Percentiles rank a stretch among this genome's conserved stretches.
These are phyloP conservation scores for Chiua virens DNA, from an alignment of 768 basidiomycete genomes.

Conservation along the genomic window DNA sequence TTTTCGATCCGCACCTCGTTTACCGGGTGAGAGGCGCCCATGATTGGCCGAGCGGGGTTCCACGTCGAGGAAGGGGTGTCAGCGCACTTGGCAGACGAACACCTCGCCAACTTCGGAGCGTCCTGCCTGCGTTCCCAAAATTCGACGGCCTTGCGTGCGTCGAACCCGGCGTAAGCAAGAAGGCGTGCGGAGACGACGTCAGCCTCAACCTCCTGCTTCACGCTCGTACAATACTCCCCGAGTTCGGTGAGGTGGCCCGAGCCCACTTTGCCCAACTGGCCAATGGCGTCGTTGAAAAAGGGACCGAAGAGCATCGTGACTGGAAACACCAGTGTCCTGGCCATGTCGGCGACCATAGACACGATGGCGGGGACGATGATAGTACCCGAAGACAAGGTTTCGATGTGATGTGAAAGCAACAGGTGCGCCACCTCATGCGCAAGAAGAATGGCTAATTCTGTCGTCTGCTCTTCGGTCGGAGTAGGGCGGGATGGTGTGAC, in stretches of 20 bases:
- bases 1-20: constrained; percentile 41
- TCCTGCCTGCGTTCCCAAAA: constrained; percentile 76
- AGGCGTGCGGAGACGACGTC: constrained; percentile 86
- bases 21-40: constrained; percentile 47
- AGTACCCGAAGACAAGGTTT: constrained; percentile 82
- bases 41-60: constrained; percentile 29
- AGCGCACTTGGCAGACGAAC: constrained; percentile 16
- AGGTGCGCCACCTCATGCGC: constrained; percentile 95
- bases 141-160: constrained; percentile 74
- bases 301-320: constrained; percentile 91
- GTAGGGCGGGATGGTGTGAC: constrained; percentile 40
- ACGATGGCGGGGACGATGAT: constrained; percentile 80
- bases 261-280: constrained; percentile 73
- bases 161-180: constrained; percentile 90
- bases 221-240: constrained; percentile 73
- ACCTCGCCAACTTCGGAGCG: constrained; percentile 14
- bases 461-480: constrained; percentile 80
- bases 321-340: constrained; percentile 81
- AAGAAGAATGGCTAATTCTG: constrained; percentile 85
- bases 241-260: constrained; percentile 72
- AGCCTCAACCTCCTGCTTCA: constrained; percentile 88
- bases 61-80: constrained; percentile 9
- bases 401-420: constrained; percentile 86
- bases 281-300: constrained; percentile 93
- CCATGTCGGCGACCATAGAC: constrained; percentile 73